Base-by-base conservation (phyloP, 2,329 filamentous ascomycete species). In the Zasmidium citrigriseum region DNA sequence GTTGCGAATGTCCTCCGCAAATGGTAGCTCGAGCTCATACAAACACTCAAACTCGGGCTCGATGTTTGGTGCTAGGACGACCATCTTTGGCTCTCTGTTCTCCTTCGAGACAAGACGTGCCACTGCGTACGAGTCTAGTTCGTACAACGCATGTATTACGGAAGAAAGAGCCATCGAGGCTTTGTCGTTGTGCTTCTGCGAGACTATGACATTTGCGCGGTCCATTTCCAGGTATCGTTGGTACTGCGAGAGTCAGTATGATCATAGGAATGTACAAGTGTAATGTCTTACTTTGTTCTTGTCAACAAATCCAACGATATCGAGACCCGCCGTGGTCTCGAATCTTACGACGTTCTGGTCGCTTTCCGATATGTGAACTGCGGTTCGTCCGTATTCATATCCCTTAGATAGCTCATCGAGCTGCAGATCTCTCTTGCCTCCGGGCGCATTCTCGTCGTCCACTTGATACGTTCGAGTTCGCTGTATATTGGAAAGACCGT, bases 321-420 rank as follows among this genome's bases (percentile, higher is more conserved):
- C 88, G 57, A 98, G 86, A 7, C 83, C 82, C 58, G 89, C 87
- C 10, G 78, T 75, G 0, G 91, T 95, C 68, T 96, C 88, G 29
- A 97, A 82, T 64, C 89, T 92, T n/a, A 91, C 96, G 57, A 97
- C 86, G 65, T 93, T 91, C 72, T 89, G 84, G 68, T 99, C 93
- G 0, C 89, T 89, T 66, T 93, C 88, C 64, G 86, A 90, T 65
- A 99, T 96, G 65, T 89, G 88, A 1, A 99, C 93, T 2, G 90
- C 91, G 0, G 93, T 97, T 57, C 92, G 85, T 47, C 95, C 95
- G 72, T 99, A 99, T 69, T 91, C 88, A 69, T 93, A 99, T 0
- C 95, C 95, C 72, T 92, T 96, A n/a, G 91, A 91, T 38, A 99
- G 81, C 16, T 91, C 85, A 14, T 96, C 92, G 58, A 86, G 86